Evolutionary conservation across 805 yeast species (phyloP).

Genomic region (Kuraishia piskuri): DNA sequence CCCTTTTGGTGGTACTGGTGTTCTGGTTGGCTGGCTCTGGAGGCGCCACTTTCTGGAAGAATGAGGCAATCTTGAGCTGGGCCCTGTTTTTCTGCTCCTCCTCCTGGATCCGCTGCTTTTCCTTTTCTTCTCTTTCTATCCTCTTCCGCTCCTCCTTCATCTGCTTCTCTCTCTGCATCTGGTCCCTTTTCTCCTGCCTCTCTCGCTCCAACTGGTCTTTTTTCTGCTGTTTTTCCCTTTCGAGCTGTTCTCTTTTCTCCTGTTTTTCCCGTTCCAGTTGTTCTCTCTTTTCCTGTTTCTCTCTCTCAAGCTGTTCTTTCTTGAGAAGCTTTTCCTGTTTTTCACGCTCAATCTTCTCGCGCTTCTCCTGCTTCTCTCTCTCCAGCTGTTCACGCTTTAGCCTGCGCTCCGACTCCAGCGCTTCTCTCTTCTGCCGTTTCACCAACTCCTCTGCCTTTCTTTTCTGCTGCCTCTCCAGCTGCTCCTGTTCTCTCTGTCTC

Average conservation of each 20-base stretch:
- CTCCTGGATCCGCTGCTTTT: not conserved
- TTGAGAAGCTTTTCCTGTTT: slow-evolving; percentile 1
- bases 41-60: not conserved
- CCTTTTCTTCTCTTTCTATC: not conserved
- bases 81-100: slow-evolving; percentile 2
- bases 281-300: not conserved
- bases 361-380: not conserved
- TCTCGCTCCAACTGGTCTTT: slow-evolving; percentile 1
- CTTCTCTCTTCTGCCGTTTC: not conserved
- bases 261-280: slow-evolving; percentile 1
- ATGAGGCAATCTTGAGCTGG: slow-evolving; percentile 2
- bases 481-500: not conserved
- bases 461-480: not conserved
- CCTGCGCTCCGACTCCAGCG: not conserved
- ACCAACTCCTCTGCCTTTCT: not conserved
- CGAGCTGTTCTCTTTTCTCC: slow-evolving; percentile 2
- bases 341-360: not conserved
- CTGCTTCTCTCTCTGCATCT: slow-evolving; percentile 2
- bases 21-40: not conserved
- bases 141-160: slow-evolving; percentile 1
- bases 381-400: not conserved
- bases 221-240: slow-evolving; percentile 1
- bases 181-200: slow-evolving; percentile 1
- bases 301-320: not conserved
- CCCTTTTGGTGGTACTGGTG: not conserved